Percentiles rank a stretch among this genome's conserved stretches.
phyloP scores from a whole-genome alignment of 2,329 filamentous ascomycete species.

The Bipolaris bicolor region DNA sequence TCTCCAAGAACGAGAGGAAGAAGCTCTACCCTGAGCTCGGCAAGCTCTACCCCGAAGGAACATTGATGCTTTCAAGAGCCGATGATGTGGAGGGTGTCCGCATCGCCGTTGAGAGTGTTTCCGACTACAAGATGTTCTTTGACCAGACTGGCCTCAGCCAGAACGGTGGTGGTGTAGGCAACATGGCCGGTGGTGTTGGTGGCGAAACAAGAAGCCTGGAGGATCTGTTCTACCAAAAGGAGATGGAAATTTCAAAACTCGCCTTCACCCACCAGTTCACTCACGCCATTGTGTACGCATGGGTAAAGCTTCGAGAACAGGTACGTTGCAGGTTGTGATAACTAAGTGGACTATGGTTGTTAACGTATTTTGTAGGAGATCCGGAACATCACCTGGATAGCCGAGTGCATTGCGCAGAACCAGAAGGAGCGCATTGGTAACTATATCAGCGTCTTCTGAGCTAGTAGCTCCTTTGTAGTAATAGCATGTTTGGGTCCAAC shows the following conservation, averaged over 20 bases:
- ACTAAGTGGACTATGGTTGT: background rate
- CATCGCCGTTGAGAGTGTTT: conserved; percentile 88
- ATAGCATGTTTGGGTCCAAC: conserved; percentile 36
- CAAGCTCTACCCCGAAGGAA: conserved; percentile 90
- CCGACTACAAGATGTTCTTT: conserved; percentile 95
- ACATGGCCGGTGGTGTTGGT: conserved; percentile 81
- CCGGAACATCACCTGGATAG: conserved; percentile 99
- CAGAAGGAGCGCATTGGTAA: conserved; percentile 99
- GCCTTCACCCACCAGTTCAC: conserved; percentile 97
- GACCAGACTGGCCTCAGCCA: conserved; percentile 85
- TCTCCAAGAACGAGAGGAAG: conserved; percentile 90
- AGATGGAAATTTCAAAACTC: conserved; percentile 97
- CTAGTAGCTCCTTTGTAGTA: conserved; percentile 25
- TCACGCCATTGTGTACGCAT: conserved; percentile 92
- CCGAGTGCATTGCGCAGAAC: conserved; percentile 99
- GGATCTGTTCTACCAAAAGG: conserved; percentile 98
- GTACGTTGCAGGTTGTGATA: conserved; percentile 60
- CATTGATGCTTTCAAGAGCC: conserved; percentile 89
- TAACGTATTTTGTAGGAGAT: conserved; percentile 73
- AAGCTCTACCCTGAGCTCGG: conserved; percentile 96
- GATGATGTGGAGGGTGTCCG: conserved; percentile 95
- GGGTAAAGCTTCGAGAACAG: conserved; percentile 97
- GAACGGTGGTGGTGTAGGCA: conserved; percentile 75
- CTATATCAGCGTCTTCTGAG: conserved; percentile 90
- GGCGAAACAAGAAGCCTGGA: conserved; percentile 88